Evolutionary conservation across 805 yeast species (phyloP).

Genomic region (Pichia californica): DNA sequence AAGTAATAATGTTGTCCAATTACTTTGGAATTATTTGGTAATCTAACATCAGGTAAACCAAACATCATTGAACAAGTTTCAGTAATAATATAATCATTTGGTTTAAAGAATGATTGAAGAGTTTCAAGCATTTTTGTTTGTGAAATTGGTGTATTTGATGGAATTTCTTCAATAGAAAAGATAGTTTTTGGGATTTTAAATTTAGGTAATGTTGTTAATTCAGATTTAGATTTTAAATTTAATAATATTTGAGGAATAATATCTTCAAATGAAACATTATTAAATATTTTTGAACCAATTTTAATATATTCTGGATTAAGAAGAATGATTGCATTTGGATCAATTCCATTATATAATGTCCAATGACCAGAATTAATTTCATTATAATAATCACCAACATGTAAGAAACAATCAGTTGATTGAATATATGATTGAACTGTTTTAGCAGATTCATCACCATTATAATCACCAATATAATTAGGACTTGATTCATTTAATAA

Average conservation of each 20-base stretch:
- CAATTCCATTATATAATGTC: slow-evolving; percentile 37
- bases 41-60: slow-evolving; percentile 59
- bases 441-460: slow-evolving; percentile 49
- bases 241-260: slow-evolving; percentile 40
- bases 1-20: slow-evolving; percentile 72
- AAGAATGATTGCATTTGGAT: slow-evolving; percentile 37
- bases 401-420: slow-evolving; percentile 59
- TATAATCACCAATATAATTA: slow-evolving; percentile 65
- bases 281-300: slow-evolving; percentile 36
- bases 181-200: slow-evolving; percentile 10
- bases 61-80: slow-evolving; percentile 85
- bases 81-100: slow-evolving; percentile 64
- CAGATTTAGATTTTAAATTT: slow-evolving; percentile 26
- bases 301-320: slow-evolving; percentile 49
- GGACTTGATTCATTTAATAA: slow-evolving; percentile 62
- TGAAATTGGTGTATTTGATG: slow-evolving; percentile 34
- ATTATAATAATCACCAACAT: slow-evolving; percentile 60
- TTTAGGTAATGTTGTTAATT: slow-evolving; percentile 10
- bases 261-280: slow-evolving; percentile 40
- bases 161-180: slow-evolving; percentile 16
- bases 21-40: slow-evolving; percentile 47
- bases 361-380: slow-evolving; percentile 69
- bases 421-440: slow-evolving; percentile 44
- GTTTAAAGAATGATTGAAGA: slow-evolving; percentile 32
- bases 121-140: slow-evolving; percentile 39